These are phyloP conservation scores for Chrysanthemum lavandulifolium DNA, from an alignment of 129 eudicot species.

Conservation along the genomic window DNA sequence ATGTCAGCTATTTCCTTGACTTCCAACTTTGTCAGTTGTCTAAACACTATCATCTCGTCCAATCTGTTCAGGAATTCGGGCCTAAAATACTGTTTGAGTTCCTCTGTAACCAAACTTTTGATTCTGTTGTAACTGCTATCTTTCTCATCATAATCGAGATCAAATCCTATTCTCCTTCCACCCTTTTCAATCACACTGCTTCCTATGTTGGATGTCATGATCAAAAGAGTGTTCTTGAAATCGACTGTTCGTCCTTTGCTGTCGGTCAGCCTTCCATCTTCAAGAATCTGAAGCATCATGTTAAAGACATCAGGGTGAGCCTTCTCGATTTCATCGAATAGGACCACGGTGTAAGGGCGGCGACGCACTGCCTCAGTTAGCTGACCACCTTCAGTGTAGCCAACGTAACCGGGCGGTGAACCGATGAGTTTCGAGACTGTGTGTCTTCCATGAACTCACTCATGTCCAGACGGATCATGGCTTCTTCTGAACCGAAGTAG, in stretches of 20 bases:
- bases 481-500: constrained; percentile 45
- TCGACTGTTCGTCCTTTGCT: constrained; percentile 51
- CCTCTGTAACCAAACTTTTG: constrained; percentile 33
- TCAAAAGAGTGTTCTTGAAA: constrained; percentile 45
- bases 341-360: constrained; percentile 41
- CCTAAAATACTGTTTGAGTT: constrained; percentile 37
- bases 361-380: constrained; percentile 45
- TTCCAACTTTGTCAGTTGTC: constrained; percentile 30
- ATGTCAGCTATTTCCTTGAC: constrained; percentile 37
- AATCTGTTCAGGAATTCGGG: constrained; percentile 46
- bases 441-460: constrained; percentile 48
- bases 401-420: constrained; percentile 53
- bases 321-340: constrained; percentile 58
- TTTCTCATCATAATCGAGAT: constrained; percentile 70
- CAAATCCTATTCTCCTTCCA: constrained; percentile 76
- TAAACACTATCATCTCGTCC: constrained; percentile 44
- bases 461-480: constrained; percentile 43
- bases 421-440: constrained; percentile 48
- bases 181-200: constrained; percentile 31
- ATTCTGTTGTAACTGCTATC: constrained; percentile 66
- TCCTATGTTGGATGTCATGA: constrained; percentile 50
- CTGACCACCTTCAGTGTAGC: constrained; percentile 55
- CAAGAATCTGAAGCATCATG: constrained; percentile 52
- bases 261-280: constrained; percentile 52
- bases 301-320: constrained; percentile 53